Base-by-base conservation (phyloP, 2,329 filamentous ascomycete genomes). In the Colletotrichum cereale region DNA sequence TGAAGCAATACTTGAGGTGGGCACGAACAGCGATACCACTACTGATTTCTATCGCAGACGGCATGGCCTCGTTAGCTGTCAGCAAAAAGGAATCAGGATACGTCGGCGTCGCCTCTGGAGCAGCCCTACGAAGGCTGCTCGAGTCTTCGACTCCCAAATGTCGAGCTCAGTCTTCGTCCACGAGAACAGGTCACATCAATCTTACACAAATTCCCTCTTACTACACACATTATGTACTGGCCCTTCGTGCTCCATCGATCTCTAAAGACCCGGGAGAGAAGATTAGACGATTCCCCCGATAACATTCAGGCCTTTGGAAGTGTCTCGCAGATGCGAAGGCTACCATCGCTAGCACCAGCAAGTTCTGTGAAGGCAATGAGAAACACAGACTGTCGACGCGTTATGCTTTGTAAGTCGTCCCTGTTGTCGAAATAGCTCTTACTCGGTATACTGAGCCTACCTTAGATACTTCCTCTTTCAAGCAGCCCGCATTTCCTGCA, bases 401-500 rank as follows among this genome's bases (percentile, higher is more conserved):
- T 84, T 86, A 86, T 71, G 79, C 75, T 10, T 55, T 82, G 78
- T 82, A 75, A 73, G 76, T 75, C 36, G 1, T 18, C 44, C 10
- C 14, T 26, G 7, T 5, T 18, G 14, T 29, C 5, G 1, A 14
- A 11, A 18, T 5, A 34, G 16, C 1, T 12, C 1, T n/a, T 16
- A n/a, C 12, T 3, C 21, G 8, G 6, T 7, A 48, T 24, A 38
- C 38, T 36, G 5, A 16, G 0, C 29, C 2, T 34, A 11, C n/a
- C 12, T 1, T 24, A 81, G 84, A 48, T 86, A 85, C 73, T 86
- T 86, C 67, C 78, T 86, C 6, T 87, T 87, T 65, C 85, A 86
- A 67, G 84, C 85, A 0, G 83, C 82, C 2, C 76, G 87, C 21
- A 86, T 87, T 12, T 85, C 84, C 1, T 83, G 81, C 56, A 82